A percentile compares a stretch with the other conserved stretches of the same genome.
These are phyloP conservation scores for Penicillium sp. DNA, from an alignment of 2,329 filamentous ascomycete species.

Conservation along the genomic window DNA sequence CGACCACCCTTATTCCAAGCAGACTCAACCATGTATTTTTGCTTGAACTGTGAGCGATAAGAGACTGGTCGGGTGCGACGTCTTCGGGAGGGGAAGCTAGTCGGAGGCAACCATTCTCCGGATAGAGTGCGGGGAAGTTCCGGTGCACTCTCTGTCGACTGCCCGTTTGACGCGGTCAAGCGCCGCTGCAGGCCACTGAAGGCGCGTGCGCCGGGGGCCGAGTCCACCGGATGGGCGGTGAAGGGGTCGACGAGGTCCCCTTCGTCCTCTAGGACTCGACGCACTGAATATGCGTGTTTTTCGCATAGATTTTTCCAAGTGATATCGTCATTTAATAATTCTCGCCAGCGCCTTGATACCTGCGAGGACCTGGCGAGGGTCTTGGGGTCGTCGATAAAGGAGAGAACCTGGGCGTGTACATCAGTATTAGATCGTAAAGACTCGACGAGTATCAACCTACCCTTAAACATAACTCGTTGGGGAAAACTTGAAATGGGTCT, in stretches of 20 bases:
- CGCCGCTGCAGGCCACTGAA: slow-evolving; percentile 26
- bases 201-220: slow-evolving; percentile 21
- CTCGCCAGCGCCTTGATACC: slow-evolving; percentile 92
- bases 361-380: slow-evolving; percentile 91
- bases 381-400: slow-evolving; percentile 95
- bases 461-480: slow-evolving; percentile 87
- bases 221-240: slow-evolving; percentile 28
- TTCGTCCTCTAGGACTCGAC: slow-evolving; percentile 53
- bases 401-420: slow-evolving; percentile 67
- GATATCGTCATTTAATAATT: slow-evolving; percentile 92
- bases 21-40: slow-evolving; percentile 93
- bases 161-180: slow-evolving; percentile 28
- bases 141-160: slow-evolving; percentile 49
- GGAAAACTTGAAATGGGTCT: slow-evolving; percentile 88
- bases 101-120: slow-evolving; percentile 34
- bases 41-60: slow-evolving; percentile 97
- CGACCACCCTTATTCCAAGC: slow-evolving; percentile 93
- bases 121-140: slow-evolving; percentile 46
- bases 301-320: slow-evolving; percentile 98
- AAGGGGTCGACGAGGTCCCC: slow-evolving; percentile 39
- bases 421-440: slow-evolving; percentile 12
- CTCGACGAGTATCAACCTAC: slow-evolving; percentile 53
- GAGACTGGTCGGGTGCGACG: slow-evolving; percentile 69
- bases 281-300: slow-evolving; percentile 93
- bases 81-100: slow-evolving; percentile 36